These are phyloP conservation scores for Trichocomaceae sp. DNA, from an alignment of 2,329 filamentous ascomycete genomes.

Conservation along the genomic window DNA sequence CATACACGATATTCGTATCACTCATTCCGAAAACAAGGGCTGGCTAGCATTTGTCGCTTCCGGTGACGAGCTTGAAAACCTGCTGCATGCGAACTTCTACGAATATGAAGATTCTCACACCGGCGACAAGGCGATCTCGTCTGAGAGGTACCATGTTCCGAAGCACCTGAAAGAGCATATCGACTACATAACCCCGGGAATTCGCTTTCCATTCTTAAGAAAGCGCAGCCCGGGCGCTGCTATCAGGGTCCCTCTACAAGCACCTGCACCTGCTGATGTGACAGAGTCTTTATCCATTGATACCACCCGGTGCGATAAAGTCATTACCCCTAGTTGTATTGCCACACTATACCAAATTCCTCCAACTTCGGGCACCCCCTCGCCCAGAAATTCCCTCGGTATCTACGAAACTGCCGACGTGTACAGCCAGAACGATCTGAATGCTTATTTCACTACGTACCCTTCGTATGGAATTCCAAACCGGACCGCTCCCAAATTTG, in stretches of 20 bases:
- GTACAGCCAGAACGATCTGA: conserved; percentile 46
- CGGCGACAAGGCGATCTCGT: conserved; percentile 25
- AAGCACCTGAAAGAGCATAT: conserved; percentile 43
- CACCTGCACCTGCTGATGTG: background rate
- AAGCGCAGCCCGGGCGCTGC: conserved; percentile 15
- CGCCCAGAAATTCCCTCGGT: conserved; percentile 45
- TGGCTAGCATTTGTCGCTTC: conserved; percentile 53
- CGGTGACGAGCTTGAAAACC: conserved; percentile 47
- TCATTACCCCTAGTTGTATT: conserved; percentile 54
- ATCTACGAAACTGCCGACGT: conserved; percentile 50
- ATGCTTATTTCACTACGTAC: conserved; percentile 44
- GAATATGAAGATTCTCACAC: conserved; percentile 40
- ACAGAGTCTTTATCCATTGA: background rate
- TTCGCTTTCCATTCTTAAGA: conserved; percentile 41
- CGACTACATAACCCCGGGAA: conserved; percentile 53
- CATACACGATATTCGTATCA: conserved; percentile 43
- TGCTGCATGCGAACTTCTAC: conserved; percentile 50
- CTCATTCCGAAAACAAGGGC: conserved; percentile 45
- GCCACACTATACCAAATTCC: conserved; percentile 45
- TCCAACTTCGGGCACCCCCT: conserved; percentile 28
- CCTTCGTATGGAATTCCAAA: conserved; percentile 33
- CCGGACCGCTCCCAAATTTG: conserved; percentile 41
- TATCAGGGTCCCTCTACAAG: conserved; percentile 13
- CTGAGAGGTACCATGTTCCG: conserved; percentile 46
- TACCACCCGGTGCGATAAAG: conserved; percentile 41